Evolutionary conservation across 495 filamentous ascomycete species (phyloP), one percentile per base, ranked within the genome.

Genomic region (Articulospora tetracladia): DNA sequence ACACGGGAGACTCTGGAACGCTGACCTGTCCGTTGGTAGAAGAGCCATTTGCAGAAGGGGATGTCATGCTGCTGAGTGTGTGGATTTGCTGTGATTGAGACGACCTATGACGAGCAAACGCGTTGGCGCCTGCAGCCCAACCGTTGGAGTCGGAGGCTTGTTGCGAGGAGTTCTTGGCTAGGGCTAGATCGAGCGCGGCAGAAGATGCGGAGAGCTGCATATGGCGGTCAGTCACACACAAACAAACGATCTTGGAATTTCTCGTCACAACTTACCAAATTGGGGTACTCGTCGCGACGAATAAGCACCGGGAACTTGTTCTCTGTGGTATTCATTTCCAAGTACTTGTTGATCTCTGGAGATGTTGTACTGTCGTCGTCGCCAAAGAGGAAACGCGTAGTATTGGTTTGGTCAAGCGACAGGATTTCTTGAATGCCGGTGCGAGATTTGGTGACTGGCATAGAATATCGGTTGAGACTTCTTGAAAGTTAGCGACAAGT

Each of bases 381-480:
- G 32, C 86, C 88, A 66, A 96, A 95, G 10, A 97, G 77, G 68
- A 92, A 95, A 46, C 87, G 85, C 15, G 90, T 79, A 7, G 88
- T 91, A 68, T 94, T 90, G 74, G 88, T 88, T 49, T 83, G 83
- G 60, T 83, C 92, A 63, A 84, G 83, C 17, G 39, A 44, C 28
- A 71, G 72, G 32, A 76, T 78, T 36, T 83, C 79, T 62, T 74
- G 71, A 61, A 79, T 66, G 46, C 86, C 85, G 25, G 78, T 78
- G 44, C 89, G 81, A 62, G 79, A 83, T 62, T 82, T 84, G 51
- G 86, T 88, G 26, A 90, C 85, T 8, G 92, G 92, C 89, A 97
- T 92, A 10, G 92, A 96, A 71, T 93, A 92, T 46, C 92, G 86
- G 69, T 96, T 92, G 54, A 86, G 78, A 56, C 89, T 93, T 56